Evolutionary conservation across 768 basidiomycete genomes (phyloP), one percentile per base, ranked within the genome.

Genomic region (Hemileccinum impolitum): DNA sequence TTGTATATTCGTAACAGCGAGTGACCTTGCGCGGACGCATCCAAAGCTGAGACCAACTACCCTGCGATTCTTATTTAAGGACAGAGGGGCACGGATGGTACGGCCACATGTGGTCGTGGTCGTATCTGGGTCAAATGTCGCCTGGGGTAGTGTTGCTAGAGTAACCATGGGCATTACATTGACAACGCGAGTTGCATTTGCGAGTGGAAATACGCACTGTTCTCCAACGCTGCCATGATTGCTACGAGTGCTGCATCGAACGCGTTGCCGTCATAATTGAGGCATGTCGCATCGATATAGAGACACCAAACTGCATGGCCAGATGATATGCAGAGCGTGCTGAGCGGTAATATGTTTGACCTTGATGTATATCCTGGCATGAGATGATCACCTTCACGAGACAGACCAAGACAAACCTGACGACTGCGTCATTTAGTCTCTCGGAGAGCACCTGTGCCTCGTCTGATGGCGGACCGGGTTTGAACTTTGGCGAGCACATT

Each of bases 181-280:
- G 26, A 9, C 3, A 46, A 21, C n/a, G 8, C 8, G 26, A 14
- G 13, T 38, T 14, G 25, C 70, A 13, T 86, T 84, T 87, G 44
- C 52, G n/a, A 38, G 43, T 18, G n/a, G 43, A 28, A 7, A 30
- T 31, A 72, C 88, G 42, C 57, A 95, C 94, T 87, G 52, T 93
- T 91, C 64, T 75, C 78, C 38, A 98, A 71, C 6, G 95, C 94
- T 9, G 87, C 83, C 42, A 93, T 80, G 75, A 94, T 88, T 0
- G 92, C 91, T 18, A 97, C 64, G 10, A 97, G 74, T 0, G 90
- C 78, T 1, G 96, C 92, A 56, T 99, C 96, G 51, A 94, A 92
- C 1, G 78, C 87, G 61, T 97, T 98, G 6, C 96, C 96, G 64
- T 98, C 94, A 63, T 95, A 96, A 70, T 96, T 98, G 55, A 99